phyloP scores from a whole-genome alignment of 169 alveolate species.

The Plasmodium yoelii region DNA sequence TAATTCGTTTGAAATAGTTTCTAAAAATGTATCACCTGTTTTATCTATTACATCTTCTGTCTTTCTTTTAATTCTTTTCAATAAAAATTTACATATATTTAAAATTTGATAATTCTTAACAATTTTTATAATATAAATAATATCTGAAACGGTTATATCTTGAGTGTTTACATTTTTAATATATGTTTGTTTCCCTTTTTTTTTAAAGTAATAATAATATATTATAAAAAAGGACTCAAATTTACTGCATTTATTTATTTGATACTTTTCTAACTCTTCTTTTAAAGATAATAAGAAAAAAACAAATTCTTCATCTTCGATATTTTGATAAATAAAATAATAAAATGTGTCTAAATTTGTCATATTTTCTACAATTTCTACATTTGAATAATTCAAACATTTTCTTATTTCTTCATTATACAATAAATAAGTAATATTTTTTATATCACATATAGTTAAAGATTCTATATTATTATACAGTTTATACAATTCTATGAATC shows the following conservation, averaged over 20 bases:
- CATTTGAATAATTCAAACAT: too few relatives aligned
- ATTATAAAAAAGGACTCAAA: slow-evolving; percentile 12
- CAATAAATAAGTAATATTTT: slow-evolving; percentile 17
- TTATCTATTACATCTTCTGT: neutral
- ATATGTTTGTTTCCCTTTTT: neutral
- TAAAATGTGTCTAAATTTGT: slow-evolving; percentile 1
- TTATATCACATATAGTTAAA: slow-evolving; percentile 7
- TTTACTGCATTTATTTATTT: neutral
- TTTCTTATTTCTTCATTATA: neutral
- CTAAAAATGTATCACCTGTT: neutral
- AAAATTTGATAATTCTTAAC: slow-evolving; percentile 15
- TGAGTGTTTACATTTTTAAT: neutral
- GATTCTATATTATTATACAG: slow-evolving; percentile 10
- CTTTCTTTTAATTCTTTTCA: slow-evolving; percentile 3
- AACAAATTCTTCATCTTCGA: neutral
- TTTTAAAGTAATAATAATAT: neutral
- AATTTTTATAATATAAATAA: slow-evolving; percentile 24
- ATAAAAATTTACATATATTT: slow-evolving; percentile 14
- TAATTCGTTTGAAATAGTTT: neutral
- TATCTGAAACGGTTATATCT: slow-evolving; percentile 4
- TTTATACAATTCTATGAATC: slow-evolving; percentile 19
- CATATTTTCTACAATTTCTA: neutral
- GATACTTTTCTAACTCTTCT: neutral
- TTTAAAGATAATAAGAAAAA: slow-evolving; percentile 2
- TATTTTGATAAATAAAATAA: slow-evolving; percentile 27